Percentiles rank a stretch among this genome's conserved stretches.
phyloP scores from a whole-genome alignment of 2,329 filamentous ascomycete species.

The Fusarium agapanthi region DNA sequence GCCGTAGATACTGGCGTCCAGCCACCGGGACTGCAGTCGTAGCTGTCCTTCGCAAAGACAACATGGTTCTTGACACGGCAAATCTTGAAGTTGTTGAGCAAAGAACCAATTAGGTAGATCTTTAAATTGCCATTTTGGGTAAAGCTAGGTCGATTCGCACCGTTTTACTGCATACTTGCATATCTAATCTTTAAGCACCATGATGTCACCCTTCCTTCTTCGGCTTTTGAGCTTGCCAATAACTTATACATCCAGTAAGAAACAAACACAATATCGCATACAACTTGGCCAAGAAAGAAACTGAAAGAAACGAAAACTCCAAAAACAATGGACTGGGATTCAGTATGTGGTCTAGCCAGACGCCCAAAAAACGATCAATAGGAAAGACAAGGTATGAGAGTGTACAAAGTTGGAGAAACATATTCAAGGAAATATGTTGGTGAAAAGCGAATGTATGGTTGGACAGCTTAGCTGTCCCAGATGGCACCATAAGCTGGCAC shows the following conservation, averaged over 20 bases:
- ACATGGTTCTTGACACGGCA: constrained; percentile 23
- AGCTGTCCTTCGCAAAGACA: constrained; percentile 25
- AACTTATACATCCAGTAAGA: background rate
- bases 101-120: constrained; percentile 32
- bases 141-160: constrained; percentile 15
- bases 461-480: constrained; percentile 64
- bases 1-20: background rate
- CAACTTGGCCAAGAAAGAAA: background rate
- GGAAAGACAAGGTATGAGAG: background rate
- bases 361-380: background rate
- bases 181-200: constrained; percentile 26
- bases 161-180: constrained; percentile 37
- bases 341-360: background rate
- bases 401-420: background rate
- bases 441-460: background rate
- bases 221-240: background rate
- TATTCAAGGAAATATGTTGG: constrained; percentile 3
- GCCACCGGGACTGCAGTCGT: background rate
- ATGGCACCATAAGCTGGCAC: constrained; percentile 77
- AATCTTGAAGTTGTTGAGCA: constrained; percentile 10
- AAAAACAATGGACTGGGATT: background rate
- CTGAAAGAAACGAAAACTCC: background rate
- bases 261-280: background rate
- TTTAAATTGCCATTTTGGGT: constrained; percentile 32
- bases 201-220: constrained; percentile 32